Evolutionary conservation across 371 early-diverging fungal genomes (phyloP), one percentile per base, ranked within the genome.

Genomic region (Mucor saturninus): DNA sequence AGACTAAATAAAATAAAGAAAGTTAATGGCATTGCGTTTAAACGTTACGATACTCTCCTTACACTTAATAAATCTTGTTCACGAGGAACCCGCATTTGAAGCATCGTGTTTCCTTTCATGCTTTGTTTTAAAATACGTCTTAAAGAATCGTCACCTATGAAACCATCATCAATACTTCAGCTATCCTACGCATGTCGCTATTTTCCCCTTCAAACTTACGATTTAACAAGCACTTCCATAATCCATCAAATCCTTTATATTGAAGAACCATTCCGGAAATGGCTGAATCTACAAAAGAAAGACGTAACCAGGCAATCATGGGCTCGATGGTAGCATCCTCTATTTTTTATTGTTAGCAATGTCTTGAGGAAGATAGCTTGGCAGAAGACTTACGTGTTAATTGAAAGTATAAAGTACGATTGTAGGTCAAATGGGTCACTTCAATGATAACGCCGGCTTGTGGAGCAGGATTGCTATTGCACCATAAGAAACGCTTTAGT

Each of bases 301-400:
- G 60, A 39, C 77, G 67, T 53, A 82, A 58, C 66, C 82, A 79
- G 32, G 74, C 73, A 35, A 82, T 60, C 56, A 82, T 60, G 5
- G 82, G 82, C n/a, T 82, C 82, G 61, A 82, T 82, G 4, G 82
- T 82, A 2, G 79, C 82, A 61, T 82, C 79, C 30, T 73, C 82
- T 81, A 63, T 3, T 38, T 49, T 55, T 42, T 57, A 11, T 37
- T 11, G 42, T 42, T 38, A 56, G 3, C 11, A 13, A 15, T 31
- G 28, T 11, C n/a, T 9, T 11, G 21, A 14, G 15, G 15, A n/a
- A 43, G 4, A 4, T 21, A n/a, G 21, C 4, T 7, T 3, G 46
- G 8, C 9, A 4, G 21, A 21, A n/a, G 21, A 15, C 71, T 73
- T 73, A 78, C 81, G 66, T 51, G 82, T 54, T 31, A 81, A 62